Percentiles rank a stretch among this genome's conserved stretches.
phyloP scores from a whole-genome alignment of 192 early-diverging fungal genomes.

The Cladochytrium replicatum region DNA sequence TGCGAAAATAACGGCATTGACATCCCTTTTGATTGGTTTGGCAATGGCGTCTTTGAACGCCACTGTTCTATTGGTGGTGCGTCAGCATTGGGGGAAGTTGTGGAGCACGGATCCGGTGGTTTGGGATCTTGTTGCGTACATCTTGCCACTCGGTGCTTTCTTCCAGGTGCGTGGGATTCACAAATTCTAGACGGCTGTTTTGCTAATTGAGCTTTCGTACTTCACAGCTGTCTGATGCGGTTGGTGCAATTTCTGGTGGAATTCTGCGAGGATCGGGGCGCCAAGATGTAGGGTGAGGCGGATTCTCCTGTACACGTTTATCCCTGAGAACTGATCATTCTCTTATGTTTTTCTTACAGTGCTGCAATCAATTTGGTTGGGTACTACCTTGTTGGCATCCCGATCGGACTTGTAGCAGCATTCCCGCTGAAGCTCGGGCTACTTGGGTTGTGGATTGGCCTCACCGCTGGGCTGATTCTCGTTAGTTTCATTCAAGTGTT shows the following conservation, averaged over 20 bases:
- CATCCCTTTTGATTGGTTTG: conserved; percentile 33
- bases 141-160: conserved; percentile 70
- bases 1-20: conserved; percentile 4
- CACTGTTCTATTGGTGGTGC: conserved; percentile 33
- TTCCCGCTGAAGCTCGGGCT: conserved; percentile 22
- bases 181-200: background rate
- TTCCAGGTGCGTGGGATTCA: conserved; percentile 46
- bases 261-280: conserved; percentile 68
- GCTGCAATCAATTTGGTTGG: conserved; percentile 29
- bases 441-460: conserved; percentile 34
- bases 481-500: conserved; percentile 24
- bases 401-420: conserved; percentile 37
- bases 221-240: conserved; percentile 38
- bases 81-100: conserved; percentile 48
- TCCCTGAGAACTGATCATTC: no score
- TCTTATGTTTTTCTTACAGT: conserved; percentile 1
- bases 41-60: conserved; percentile 46
- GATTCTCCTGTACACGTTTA: conserved; percentile 42
- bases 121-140: conserved; percentile 52
- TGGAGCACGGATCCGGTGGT: conserved; percentile 62
- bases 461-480: conserved; percentile 38
- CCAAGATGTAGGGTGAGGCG: conserved; percentile 54
- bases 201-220: background rate
- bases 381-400: conserved; percentile 64
- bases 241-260: conserved; percentile 39